Percentiles rank a stretch among this genome's conserved stretches.
phyloP scores from a whole-genome alignment of 2,329 filamentous ascomycete species.

The Fusarium sp. region DNA sequence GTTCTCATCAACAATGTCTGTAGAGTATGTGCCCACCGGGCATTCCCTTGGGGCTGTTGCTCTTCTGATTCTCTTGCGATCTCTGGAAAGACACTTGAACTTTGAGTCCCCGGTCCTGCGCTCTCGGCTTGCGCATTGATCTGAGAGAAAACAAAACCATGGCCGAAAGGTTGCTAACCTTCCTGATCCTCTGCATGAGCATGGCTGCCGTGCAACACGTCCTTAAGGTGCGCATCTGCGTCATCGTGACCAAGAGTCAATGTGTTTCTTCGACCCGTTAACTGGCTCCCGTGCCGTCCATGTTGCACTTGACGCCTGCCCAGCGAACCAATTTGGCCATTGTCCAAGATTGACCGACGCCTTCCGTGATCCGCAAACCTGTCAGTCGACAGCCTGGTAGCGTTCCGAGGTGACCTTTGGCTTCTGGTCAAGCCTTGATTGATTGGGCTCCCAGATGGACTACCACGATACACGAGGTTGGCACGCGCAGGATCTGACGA shows the following conservation, averaged over 20 bases:
- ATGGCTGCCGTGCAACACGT: conserved; percentile 20
- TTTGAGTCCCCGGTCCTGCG: conserved; percentile 5
- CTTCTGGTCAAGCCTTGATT: conserved; percentile 7
- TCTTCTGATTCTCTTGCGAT: neutral
- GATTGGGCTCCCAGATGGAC: neutral
- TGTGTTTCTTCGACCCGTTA: conserved; percentile 13
- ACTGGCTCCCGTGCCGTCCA: conserved; percentile 20
- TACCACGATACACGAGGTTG: conserved; percentile 9
- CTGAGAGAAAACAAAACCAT: neutral
- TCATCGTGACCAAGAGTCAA: conserved; percentile 22
- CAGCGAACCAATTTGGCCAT: conserved; percentile 2
- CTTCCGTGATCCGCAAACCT: conserved; percentile 8
- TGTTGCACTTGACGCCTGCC: conserved; percentile 22
- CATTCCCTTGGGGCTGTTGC: neutral
- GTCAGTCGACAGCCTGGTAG: neutral
- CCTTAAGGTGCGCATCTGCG: conserved; percentile 24
- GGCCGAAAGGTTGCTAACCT: conserved; percentile 39
- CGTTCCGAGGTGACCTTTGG: conserved; percentile 9
- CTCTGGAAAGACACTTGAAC: neutral
- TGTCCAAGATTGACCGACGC: conserved; percentile 22
- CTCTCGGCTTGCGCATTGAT: conserved; percentile 6
- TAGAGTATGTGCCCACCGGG: conserved; percentile 31
- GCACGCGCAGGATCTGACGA: conserved; percentile 35
- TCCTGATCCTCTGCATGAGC: conserved; percentile 27
- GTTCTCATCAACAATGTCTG: conserved; percentile 37